Evolutionary conservation across 1,284 basidiomycete species (phyloP), one percentile per base, ranked within the genome.

Genomic region (Fomes fomentarius): DNA sequence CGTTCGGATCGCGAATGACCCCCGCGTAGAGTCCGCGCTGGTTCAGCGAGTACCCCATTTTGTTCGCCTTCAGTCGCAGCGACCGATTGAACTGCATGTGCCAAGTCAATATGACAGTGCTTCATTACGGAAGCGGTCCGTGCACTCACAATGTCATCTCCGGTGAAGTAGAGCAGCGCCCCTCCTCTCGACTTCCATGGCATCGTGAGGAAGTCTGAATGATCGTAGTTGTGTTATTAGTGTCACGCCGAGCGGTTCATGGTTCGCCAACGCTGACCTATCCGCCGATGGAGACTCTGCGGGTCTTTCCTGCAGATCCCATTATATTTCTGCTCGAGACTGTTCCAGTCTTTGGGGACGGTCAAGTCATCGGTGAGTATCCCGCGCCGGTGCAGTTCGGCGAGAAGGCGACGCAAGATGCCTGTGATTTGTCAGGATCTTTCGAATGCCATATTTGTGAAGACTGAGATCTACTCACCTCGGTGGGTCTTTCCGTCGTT

Each of bases 111-210:
- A 33, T 24, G 24, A 46, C 26, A 15, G 19, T 24, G 19, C n/a
- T n/a, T n/a, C n/a, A n/a, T n/a, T n/a, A n/a, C n/a, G n/a, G n/a
- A n/a, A n/a, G n/a, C n/a, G n/a, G n/a, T n/a, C n/a, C n/a, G 24
- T 31, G 43, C 24, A 71, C 84, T 64, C 66, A 92, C 92, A 48
- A 94, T 89, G 68, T 92, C 90, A 64, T 93, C 91, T 2, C 91
- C 91, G 30, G 93, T 96, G 67, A 94, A 96, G 72, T 96, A 96
- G 21, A 97, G 75, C 52, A 95, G 70, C 0, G 94, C 93, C 0
- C 89, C 93, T 0, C 94, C 94, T 65, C 88, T 81, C 42, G 82
- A 83, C 50, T 77, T 72, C 79, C 85, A 94, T 0, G 93, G 91
- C 2, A 95, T 82, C 21, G 82, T 84, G 24, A 95, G 75, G 54